Percentiles rank a stretch among this genome's conserved stretches.
These are phyloP conservation scores for Sorghum bicolor DNA, from an alignment of 176 grass and related monocot species.

Conservation along the genomic window Sorghum_bicolor_NCBIv3 NC_012878.2:56713501-56714000, in stretches of 20 bases:
- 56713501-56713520: slow-evolving; percentile 23
- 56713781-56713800: slow-evolving; percentile 61
- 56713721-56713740: slow-evolving; percentile 9
- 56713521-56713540: slow-evolving; percentile 39
- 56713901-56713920: slow-evolving; percentile 51
- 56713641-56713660: slow-evolving; percentile 51
- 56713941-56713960: slow-evolving; percentile 49
- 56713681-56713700: slow-evolving; percentile 90
- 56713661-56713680: slow-evolving; percentile 52
- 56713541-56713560: slow-evolving; percentile 20
- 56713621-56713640: slow-evolving; percentile 65
- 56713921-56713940: slow-evolving; percentile 38
- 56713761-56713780: slow-evolving; percentile 71
- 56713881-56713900: slow-evolving; percentile 34
- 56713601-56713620: slow-evolving; percentile 61
- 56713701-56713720: slow-evolving; percentile 66
- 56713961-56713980: slow-evolving; percentile 56
- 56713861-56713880: slow-evolving; percentile 29
- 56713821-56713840: slow-evolving; percentile 76
- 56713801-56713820: slow-evolving; percentile 82
- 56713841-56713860: slow-evolving; percentile 57
- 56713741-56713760: slow-evolving; percentile 62
- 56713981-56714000: slow-evolving; percentile 50
- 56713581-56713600: slow-evolving; percentile 51
- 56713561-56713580: slow-evolving; percentile 62